Conservation (phyloP, 345 rosid genomes). For the Pugionium dolabratum region DNA sequence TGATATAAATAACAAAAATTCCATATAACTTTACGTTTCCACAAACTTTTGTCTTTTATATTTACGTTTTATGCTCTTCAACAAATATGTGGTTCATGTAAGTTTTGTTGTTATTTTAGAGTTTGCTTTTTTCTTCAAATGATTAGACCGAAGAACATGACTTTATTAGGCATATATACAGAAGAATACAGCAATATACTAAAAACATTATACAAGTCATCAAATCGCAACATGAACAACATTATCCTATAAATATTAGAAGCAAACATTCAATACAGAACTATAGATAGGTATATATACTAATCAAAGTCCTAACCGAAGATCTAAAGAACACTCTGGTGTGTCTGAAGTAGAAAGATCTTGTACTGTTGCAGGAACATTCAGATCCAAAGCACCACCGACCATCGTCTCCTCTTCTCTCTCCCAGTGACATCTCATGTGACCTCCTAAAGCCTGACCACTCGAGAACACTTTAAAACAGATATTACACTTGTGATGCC, state of each 20-base stretch:
- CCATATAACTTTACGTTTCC: too few relatives aligned
- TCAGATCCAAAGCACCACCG: constrained; percentile 55
- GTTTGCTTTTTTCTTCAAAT: not conserved
- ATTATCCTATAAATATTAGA: not conserved
- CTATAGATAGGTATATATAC: not conserved
- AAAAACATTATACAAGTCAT: constrained; percentile 15
- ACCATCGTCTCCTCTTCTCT: constrained; percentile 39
- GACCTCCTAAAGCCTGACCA: constrained; percentile 85
- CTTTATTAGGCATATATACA: constrained; percentile 20
- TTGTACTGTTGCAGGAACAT: constrained; percentile 58
- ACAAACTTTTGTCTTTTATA: too few relatives aligned
- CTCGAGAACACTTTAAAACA: constrained; percentile 61
- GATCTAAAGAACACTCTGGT: constrained; percentile 56
- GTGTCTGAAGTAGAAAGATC: constrained; percentile 48
- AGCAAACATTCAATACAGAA: constrained; percentile 19
- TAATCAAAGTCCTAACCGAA: constrained; percentile 66
- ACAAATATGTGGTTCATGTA: too few relatives aligned
- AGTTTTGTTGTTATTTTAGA: not conserved
- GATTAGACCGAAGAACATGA: too few relatives aligned
- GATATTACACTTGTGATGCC: constrained; percentile 59
- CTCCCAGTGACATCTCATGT: constrained; percentile 83
- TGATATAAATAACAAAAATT: not conserved
- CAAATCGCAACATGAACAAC: not conserved
- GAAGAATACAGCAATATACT: constrained; percentile 17
- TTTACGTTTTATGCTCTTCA: too few relatives aligned